Base-by-base conservation (phyloP, 176 grass and related monocot genomes). In the Phragmites australis region DNA sequence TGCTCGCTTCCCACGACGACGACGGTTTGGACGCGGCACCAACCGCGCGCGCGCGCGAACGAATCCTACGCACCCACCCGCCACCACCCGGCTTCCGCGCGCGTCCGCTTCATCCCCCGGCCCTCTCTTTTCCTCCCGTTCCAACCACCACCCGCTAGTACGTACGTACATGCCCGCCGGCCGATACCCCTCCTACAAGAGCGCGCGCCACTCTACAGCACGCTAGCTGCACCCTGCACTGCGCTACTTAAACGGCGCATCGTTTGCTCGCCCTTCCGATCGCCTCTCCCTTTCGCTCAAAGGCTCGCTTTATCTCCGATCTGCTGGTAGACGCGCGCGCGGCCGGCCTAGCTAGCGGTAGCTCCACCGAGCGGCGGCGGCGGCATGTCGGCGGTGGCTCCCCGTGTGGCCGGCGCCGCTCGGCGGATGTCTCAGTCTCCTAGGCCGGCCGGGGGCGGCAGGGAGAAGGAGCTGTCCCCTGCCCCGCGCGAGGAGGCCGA, bases 371-470 rank as follows among this genome's bases (percentile, higher is more conserved):
- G 0, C 25, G 15, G 61, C 65, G 9, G 37, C n/a, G 45, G 43
- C 50, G 68, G 12, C 68, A 85, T 89, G 87, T 81, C 87, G 46
- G 46, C 82, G 27, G 77, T 13, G 25, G 76, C 53, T 26, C 34
- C 76, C 52, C 70, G 76, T n/a, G 67, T 5, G 21, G 76, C 54
- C 53, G 48, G 47, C 27, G 65, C 46, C 30, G 4, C 15, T 3
- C 62, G 87, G 54, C 70, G 82, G 87, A 37, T 72, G 62, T 82
- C 68, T 2, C 80, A 8, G 61, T 81, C 62, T 51, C 87, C 70
- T 17, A 68, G 39, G 16, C 77, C 82, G 5, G 12, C 62, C 23
- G 32, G 53, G 2, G 22, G 11, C 10, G 74, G 76, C 61, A 47
- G 34, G 70, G 22, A 61, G 18, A 13, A 2, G 26, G 5, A 22